Percentiles rank a stretch among this genome's conserved stretches.
These are phyloP conservation scores for Phytopythium sindhum DNA, from an alignment of 352 stramenopile species.

Conservation along the genomic window DNA sequence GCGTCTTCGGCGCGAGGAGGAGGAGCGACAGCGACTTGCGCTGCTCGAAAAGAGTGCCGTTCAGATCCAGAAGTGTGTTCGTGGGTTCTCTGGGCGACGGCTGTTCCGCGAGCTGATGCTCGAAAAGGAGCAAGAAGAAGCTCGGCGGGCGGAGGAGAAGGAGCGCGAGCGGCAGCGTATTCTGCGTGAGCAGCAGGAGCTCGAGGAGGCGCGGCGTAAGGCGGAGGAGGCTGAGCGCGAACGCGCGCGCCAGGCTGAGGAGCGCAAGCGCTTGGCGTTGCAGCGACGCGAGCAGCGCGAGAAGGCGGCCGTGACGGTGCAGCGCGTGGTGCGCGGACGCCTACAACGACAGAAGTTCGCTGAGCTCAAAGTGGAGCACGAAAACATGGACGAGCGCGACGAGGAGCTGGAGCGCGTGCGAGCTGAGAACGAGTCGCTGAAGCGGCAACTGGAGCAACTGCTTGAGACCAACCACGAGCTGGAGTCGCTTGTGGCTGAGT, in stretches of 20 bases:
- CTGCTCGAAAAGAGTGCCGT: slow-evolving; percentile 32
- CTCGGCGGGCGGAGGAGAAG: slow-evolving; percentile 40
- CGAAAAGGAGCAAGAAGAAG: slow-evolving; percentile 30
- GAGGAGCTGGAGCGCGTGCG: slow-evolving; percentile 35
- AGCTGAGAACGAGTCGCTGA: slow-evolving; percentile 55
- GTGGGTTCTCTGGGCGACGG: slow-evolving; percentile 45
- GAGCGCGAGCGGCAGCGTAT: slow-evolving; percentile 35
- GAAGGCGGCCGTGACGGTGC: slow-evolving; percentile 22
- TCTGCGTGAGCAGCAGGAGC: slow-evolving; percentile 28
- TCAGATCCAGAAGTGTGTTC: slow-evolving; percentile 40
- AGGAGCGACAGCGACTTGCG: slow-evolving; percentile 26
- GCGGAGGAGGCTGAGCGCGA: slow-evolving; percentile 36
- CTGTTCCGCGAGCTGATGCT: slow-evolving; percentile 32
- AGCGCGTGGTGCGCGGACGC: slow-evolving; percentile 34
- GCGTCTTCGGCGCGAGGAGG: slow-evolving; percentile 17
- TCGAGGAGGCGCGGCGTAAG: slow-evolving; percentile 21
- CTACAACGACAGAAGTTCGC: slow-evolving; percentile 51
- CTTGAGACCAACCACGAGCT: slow-evolving; percentile 59
- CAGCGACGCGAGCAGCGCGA: slow-evolving; percentile 28
- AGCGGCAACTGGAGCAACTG: slow-evolving; percentile 53
- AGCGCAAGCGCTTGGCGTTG: slow-evolving; percentile 28
- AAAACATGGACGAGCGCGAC: slow-evolving; percentile 15
- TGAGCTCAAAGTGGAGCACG: slow-evolving; percentile 45
- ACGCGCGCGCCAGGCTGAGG: slow-evolving; percentile 25
- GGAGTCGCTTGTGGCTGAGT: slow-evolving; percentile 53